Evolutionary conservation across 2,329 filamentous ascomycete genomes (phyloP), one percentile per base, ranked within the genome.

Genomic region (Fusarium metavorans): DNA sequence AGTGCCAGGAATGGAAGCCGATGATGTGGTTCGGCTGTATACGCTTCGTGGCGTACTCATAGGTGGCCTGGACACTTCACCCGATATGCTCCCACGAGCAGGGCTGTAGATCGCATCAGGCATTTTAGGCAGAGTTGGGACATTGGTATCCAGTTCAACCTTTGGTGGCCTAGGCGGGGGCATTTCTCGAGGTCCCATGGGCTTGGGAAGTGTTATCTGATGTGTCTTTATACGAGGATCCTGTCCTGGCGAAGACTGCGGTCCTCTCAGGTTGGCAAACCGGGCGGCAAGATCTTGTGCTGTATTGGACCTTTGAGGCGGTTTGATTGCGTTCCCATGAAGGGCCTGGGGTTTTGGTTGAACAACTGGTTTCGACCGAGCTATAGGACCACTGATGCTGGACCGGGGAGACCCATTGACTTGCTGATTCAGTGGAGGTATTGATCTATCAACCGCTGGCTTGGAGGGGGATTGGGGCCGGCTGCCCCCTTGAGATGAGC

Each of bases 51-150:
- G 88, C 5, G 90, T 91, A 76, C 89, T 92, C 27, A 92, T 87
- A 1, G 92, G 93, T 4, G 92, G 87, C 45, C 91, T 88, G 10
- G 93, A 89, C 27, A 90, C 87, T 69, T 92, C 91, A 27, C 89
- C 90, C 4, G 92, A 91, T 6, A 92, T 86, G 66, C 91, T 93
- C 32, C 93, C 94, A 37, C 93, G 88, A 1, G 92, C 92, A n/a
- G 93, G 93, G 76, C 91, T 95, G 79, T 95, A 95, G 5, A 94
- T 93, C 9, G 93, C 92, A 77, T 92, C 92, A 1, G 93, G 93
- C 54, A 92, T 83, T 80, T 93, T 93, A 13, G 93, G 93, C 78
- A 95, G 84, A 18, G 86, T 86, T 13, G 89, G 86, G 9, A 89
- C 80, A n/a, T 87, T 80, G 30, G 85, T 89, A 56, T 89, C 84